Percentiles rank a stretch among this genome's conserved stretches.
Conservation (phyloP, 495 filamentous ascomycete genomes). For the Penicillium cosmopolitanum region DNA sequence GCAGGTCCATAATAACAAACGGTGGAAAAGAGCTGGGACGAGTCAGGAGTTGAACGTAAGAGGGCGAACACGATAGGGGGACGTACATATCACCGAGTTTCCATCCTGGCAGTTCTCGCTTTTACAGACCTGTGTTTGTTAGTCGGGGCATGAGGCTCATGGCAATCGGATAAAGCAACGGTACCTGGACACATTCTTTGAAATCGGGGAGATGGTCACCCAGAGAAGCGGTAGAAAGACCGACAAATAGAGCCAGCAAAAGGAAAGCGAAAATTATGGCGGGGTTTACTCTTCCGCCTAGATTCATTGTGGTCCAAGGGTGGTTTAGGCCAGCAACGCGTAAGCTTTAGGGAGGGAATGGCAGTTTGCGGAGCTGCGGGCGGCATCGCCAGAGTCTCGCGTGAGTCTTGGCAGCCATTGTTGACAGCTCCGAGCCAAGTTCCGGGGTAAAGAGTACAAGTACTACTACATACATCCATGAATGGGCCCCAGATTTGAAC, state of each 20-base stretch:
- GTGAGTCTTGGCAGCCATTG: conserved; percentile 30
- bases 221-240: conserved; percentile 65
- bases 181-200: conserved; percentile 82
- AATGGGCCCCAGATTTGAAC: no score
- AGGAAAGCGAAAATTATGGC: conserved; percentile 37
- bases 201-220: conserved; percentile 93
- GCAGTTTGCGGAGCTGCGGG: conserved; percentile 26
- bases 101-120: conserved; percentile 72
- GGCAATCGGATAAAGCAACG: conserved; percentile 3
- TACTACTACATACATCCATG: neutral
- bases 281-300: conserved; percentile 27
- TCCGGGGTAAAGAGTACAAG: neutral
- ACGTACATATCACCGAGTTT: conserved; percentile 52
- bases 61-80: neutral
- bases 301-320: conserved; percentile 36
- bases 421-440: conserved; percentile 3
- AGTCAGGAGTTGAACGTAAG: conserved; percentile 18
- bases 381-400: conserved; percentile 18
- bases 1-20: conserved; percentile 65
- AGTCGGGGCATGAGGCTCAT: conserved; percentile 11
- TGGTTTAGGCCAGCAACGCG: conserved; percentile 21
- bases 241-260: conserved; percentile 47
- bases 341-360: conserved; percentile 26
- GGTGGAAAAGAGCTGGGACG: conserved; percentile 49
- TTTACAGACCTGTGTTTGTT: conserved; percentile 69